Conservation (phyloP, 805 yeast species). For the Wickerhamia fluorescens region DNA sequence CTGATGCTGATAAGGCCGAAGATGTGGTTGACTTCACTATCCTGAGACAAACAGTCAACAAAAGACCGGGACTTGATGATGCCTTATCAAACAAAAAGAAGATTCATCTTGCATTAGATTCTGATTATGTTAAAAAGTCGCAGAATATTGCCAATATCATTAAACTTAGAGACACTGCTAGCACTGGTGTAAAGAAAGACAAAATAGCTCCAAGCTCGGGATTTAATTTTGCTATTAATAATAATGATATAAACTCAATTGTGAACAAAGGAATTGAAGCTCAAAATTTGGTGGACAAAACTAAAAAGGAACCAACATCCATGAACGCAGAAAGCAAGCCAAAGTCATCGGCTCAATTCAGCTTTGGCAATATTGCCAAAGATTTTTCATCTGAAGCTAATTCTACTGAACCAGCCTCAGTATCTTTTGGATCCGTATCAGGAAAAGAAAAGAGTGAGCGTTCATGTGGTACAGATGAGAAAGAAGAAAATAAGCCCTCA, state of each 20-base stretch:
- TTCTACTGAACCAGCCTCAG: background rate
- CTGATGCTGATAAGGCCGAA: too few relatives aligned
- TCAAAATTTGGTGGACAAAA: background rate
- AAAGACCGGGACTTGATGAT: constrained; percentile 13
- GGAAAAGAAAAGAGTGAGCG: too few relatives aligned
- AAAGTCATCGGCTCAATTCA: constrained; percentile 1
- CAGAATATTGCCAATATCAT: constrained; percentile 22
- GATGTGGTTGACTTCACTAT: too few relatives aligned
- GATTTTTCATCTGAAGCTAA: too few relatives aligned
- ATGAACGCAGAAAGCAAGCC: background rate
- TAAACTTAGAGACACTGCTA: constrained; percentile 20
- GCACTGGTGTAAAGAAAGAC: constrained; percentile 2
- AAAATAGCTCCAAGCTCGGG: constrained; percentile 27
- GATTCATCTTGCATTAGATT: constrained; percentile 17
- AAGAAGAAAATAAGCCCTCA: constrained; percentile 1
- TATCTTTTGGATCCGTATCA: too few relatives aligned
- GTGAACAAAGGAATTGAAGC: constrained; percentile 12
- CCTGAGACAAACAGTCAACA: too few relatives aligned
- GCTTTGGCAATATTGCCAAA: constrained; percentile 2
- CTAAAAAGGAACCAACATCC: background rate
- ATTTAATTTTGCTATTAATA: constrained; percentile 28
- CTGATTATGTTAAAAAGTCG: constrained; percentile 17
- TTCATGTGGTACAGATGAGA: constrained; percentile 1
- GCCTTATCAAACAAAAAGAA: constrained; percentile 9
- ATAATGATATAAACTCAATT: constrained; percentile 19